Base-by-base conservation (phyloP, 805 yeast genomes). In the Yarrowia sp. region DNA sequence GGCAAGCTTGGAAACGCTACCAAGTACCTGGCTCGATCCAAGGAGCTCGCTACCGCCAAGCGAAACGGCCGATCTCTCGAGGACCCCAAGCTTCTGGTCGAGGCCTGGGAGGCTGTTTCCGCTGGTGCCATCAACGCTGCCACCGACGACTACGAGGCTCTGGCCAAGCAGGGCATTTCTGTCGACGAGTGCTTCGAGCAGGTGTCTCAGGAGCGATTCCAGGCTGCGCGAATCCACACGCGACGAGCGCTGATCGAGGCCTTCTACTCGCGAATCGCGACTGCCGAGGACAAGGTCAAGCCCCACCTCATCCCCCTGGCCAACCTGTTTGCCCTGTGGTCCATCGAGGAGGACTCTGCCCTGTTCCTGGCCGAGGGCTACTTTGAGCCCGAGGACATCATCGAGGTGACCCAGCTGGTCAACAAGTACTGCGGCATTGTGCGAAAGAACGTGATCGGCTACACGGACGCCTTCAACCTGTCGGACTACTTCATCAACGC, bases 381-480 rank as follows among this genome's bases (percentile, higher is more conserved):
- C 56, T 75, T 87, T 33, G 73, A 82, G 9, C 75, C 87, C 6
- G 76, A 76, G 6, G 78, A 78, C 46, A 75, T 83, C 42, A 78
- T 78, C 44, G 67, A 69, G 8, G 67, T 80, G 42, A 79, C 80
- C 46, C 71, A 69, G 5, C 74, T 78, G 61, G 77, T 82, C 61
- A 78, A 79, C 42, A 71, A 71, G 53, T 71, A 84, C 65, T 75
- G 87, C 65, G 73, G 77, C 18, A 75, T 75, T 22, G 71, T 86
- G 38, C 79, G 97, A 72, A 81, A 83, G 32, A 84, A 87, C 68
- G 88, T 87, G 58, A 83, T 90, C 72, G 87, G 88, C 0, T 78
- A 88, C 68, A 87, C 96, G 3, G 97, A 91, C 74, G 81, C 96
- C 1, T 91, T 91, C 79, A 84, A 87, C 74, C 80, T 87, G 65